Evolutionary conservation across 2,329 filamentous ascomycete species (phyloP), one percentile per base, ranked within the genome.

Genomic region (Penicillium sp.): DNA sequence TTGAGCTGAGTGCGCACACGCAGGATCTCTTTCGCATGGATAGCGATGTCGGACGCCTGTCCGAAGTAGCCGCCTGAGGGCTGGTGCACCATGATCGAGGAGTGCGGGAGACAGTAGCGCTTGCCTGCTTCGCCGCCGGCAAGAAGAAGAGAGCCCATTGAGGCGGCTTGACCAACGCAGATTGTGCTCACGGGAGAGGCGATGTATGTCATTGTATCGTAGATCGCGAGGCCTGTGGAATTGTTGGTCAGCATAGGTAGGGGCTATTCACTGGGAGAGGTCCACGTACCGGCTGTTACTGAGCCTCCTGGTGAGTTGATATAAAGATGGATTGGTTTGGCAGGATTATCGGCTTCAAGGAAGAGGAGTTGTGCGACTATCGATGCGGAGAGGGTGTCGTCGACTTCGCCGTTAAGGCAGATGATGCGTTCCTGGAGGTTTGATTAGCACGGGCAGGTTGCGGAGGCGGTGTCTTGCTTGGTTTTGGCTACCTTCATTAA

Each of bases 151-250:
- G 88, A 91, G 6, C 92, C 94, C 94, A 99, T 99, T 3, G 89
- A 94, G 1, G 94, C 93, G 0, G 95, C 94, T 67, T 95, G 90
- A 8, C 94, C 94, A 41, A 99, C 84, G 69, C 94, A 97, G 30
- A 99, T 94, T 0, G 94, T 99, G 41, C 89, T 93, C 0, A 99
- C 91, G 1, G 93, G 91, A 3, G 90, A 90, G 58, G 88, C 87
- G 71, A 99, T 97, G 75, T 99, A 99, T 65, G 88, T 87, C 93
- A 99, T 97, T 12, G 94, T 99, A 73, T 99, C 94, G 81, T 99
- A 99, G 68, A 99, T 97, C 26, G 94, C 92, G 57, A 88, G 78
- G 41, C 74, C 72, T 73, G 3, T 26, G 35, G 9, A 10, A 22
- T 25, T 28, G 33, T 50, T 47, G 50, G n/a, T 45, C 38, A 36